phyloP scores from a whole-genome alignment of 495 filamentous ascomycete genomes.

The Penicillium lividum region DNA sequence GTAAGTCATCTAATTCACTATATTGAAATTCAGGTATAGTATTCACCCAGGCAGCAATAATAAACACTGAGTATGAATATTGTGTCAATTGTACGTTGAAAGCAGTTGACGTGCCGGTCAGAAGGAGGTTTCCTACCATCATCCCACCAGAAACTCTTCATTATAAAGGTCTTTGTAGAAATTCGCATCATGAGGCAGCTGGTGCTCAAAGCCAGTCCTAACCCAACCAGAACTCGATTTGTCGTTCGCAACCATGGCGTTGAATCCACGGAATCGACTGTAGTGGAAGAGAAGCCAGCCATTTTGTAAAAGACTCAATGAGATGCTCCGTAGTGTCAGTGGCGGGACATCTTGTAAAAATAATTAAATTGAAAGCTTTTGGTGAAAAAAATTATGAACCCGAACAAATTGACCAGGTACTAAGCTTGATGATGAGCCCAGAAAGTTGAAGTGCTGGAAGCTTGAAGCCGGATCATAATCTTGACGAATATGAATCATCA shows the following conservation, averaged over 20 bases:
- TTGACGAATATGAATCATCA: no score
- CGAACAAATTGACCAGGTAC: no score
- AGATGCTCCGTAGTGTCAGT: no score
- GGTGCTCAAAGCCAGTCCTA: slow-evolving; percentile 5
- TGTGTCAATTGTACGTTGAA: background rate
- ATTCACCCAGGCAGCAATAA: background rate
- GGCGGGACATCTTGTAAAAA: no score
- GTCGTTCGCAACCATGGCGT: slow-evolving; percentile 6
- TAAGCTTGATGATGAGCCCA: no score
- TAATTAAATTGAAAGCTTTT: no score
- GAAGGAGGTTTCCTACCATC: slow-evolving; percentile 1
- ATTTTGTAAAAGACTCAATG: no score
- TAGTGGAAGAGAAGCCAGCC: no score
- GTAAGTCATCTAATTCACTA: no score
- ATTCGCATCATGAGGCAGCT: slow-evolving; percentile 9
- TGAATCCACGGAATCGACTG: background rate
- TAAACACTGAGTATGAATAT: background rate
- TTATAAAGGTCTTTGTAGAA: slow-evolving; percentile 1
- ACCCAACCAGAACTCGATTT: slow-evolving; percentile 5
- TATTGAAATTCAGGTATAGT: background rate
- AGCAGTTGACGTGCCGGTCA: background rate
- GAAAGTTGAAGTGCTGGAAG: no score
- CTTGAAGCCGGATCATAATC: no score
- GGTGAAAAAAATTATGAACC: no score
- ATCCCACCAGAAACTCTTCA: slow-evolving; percentile 16